Conservation (phyloP, 345 rosid genomes). For the Barbarea vulgaris region DNA sequence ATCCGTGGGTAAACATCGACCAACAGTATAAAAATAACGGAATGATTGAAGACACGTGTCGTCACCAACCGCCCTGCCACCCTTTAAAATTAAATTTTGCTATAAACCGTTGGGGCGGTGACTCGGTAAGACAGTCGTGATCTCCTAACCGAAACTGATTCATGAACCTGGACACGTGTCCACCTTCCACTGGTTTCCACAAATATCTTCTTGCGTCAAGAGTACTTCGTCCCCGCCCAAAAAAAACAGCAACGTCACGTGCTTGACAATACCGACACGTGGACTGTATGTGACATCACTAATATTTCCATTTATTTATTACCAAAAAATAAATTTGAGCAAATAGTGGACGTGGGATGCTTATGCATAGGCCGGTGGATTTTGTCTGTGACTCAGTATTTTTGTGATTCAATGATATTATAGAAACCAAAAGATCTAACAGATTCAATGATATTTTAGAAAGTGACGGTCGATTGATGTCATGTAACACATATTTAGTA, state of each 20-base stretch:
- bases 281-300: constrained; percentile 7
- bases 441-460: constrained; percentile 22
- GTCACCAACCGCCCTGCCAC: constrained; percentile 10
- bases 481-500: constrained; percentile 7
- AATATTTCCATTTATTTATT: constrained; percentile 4
- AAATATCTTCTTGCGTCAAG: constrained; percentile 22
- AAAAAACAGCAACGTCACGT: constrained; percentile 27
- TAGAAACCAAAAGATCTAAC: constrained; percentile 3
- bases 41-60: constrained; percentile 37
- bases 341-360: constrained; percentile 35
- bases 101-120: constrained; percentile 41
- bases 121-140: constrained; percentile 26
- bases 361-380: constrained; percentile 39
- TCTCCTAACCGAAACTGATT: constrained; percentile 31
- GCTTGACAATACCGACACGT: constrained; percentile 19
- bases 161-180: constrained; percentile 34
- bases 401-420: constrained; percentile 4
- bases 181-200: neutral
- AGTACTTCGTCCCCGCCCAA: neutral
- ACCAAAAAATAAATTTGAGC: neutral
- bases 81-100: neutral
- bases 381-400: constrained; percentile 10
- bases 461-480: constrained; percentile 25
- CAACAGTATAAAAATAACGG: neutral
- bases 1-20: neutral